Conservation (phyloP, 345 rosid genomes). For the Diplotaxis tenuifolia region DNA sequence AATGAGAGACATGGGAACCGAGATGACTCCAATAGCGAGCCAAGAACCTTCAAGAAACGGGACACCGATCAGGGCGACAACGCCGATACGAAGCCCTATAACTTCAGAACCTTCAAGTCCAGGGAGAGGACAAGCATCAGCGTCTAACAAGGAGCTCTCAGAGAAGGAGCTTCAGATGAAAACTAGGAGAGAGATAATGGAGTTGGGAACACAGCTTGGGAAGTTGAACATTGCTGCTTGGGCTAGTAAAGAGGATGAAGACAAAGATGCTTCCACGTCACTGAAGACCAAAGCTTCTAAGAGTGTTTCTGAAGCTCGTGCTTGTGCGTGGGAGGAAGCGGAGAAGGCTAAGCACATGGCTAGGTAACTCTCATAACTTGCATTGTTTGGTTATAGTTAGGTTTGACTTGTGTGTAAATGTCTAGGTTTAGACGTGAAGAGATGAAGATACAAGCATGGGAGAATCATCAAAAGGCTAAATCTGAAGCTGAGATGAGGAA, state of each 20-base stretch:
- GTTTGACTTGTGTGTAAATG: slow-evolving; percentile 1
- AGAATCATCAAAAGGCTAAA: slow-evolving; percentile 83
- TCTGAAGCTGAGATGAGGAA: slow-evolving; percentile 79
- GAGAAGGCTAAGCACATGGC: slow-evolving; percentile 89
- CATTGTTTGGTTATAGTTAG: background rate
- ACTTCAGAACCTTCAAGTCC: slow-evolving; percentile 79
- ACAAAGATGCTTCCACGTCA: slow-evolving; percentile 54
- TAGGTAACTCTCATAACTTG: slow-evolving; percentile 46
- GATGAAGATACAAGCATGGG: slow-evolving; percentile 92
- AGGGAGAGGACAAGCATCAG: slow-evolving; percentile 41
- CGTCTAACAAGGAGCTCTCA: slow-evolving; percentile 45
- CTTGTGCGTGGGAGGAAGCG: slow-evolving; percentile 88
- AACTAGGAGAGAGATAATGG: slow-evolving; percentile 85
- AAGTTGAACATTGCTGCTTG: slow-evolving; percentile 88
- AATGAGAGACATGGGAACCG: slow-evolving; percentile 98
- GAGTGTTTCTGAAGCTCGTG: slow-evolving; percentile 66
- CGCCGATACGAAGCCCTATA: slow-evolving; percentile 79
- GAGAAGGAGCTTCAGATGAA: slow-evolving; percentile 76
- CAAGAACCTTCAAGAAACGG: slow-evolving; percentile 94
- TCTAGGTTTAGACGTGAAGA: slow-evolving; percentile 87
- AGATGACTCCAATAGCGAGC: slow-evolving; percentile 92
- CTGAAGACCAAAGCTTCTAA: slow-evolving; percentile 28
- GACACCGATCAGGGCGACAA: slow-evolving; percentile 78
- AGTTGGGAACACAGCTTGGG: slow-evolving; percentile 79
- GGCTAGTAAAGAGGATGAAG: slow-evolving; percentile 94